Evolutionary conservation across 371 early-diverging fungal genomes (phyloP).

Genomic region (Coemansia sp.): DNA sequence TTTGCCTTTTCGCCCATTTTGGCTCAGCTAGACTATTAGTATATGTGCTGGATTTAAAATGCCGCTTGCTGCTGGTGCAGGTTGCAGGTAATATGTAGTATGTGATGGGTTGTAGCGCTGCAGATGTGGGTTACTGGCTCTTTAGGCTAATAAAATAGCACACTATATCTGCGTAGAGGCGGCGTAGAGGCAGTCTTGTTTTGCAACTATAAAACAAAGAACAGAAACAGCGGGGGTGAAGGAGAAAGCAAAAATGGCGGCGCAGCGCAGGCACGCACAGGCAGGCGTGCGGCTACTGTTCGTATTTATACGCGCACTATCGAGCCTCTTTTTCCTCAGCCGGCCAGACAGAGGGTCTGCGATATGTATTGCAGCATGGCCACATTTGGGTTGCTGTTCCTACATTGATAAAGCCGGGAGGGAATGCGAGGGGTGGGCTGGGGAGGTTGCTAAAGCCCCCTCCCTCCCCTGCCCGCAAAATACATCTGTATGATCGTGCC

Average conservation of each 20-base stretch:
- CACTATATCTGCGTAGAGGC: not conserved
- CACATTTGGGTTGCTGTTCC: constrained; percentile 10
- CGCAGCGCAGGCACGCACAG: not conserved
- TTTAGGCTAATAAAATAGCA: not conserved
- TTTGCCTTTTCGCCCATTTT: constrained; percentile 12
- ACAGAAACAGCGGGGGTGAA: not conserved
- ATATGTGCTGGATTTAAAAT: not conserved
- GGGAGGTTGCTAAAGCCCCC: constrained; percentile 3
- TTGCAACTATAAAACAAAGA: not conserved
- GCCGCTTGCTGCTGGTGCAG: not conserved
- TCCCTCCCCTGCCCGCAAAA: not conserved
- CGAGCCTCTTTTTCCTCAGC: not conserved
- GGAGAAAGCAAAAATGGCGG: not conserved
- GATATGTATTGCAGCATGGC: constrained; percentile 9
- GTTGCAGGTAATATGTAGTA: not conserved
- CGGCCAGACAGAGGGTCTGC: constrained; percentile 6
- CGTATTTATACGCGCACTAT: constrained; percentile 1
- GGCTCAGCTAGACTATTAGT: not conserved
- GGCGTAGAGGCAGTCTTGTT: not conserved
- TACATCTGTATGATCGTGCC: not conserved
- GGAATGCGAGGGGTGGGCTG: not conserved
- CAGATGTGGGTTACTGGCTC: not conserved
- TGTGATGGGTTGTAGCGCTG: not conserved
- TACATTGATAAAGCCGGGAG: constrained; percentile 9
- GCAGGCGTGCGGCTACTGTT: constrained; percentile 7